Evolutionary conservation across 1,284 basidiomycete species (phyloP), one percentile per base, ranked within the genome.

Genomic region (Ceraceosorus bombacis): DNA sequence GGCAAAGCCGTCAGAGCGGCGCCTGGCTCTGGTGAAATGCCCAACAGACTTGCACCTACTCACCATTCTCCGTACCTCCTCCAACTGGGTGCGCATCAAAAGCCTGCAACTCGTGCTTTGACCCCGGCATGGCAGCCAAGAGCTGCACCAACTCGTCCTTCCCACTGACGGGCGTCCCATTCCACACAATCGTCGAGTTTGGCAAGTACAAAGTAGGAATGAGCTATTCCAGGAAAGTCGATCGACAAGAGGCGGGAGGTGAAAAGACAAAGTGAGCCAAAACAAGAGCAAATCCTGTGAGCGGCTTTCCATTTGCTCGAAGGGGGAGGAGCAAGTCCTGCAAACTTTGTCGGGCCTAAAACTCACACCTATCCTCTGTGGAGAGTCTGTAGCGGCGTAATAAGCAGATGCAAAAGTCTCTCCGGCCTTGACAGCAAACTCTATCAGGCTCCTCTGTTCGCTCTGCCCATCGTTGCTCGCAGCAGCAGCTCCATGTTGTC

Each of bases 331-430:
- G 7, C 8, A 27, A 17, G 10, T 4, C 15, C 38, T 13, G 2
- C 17, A 6, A 38, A 10, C 6, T 27, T 27, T 27, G 27, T 27
- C 27, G 27, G 27, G 27, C 27, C 27, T 27, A 17, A 15, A 6
- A 43, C 61, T 38, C 46, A 66, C 55, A 52, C 70, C 65, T 4
- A 55, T 59, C 6, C 73, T 68, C 53, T 72, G 69, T 6, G 73
- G 74, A 27, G 73, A 71, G 56, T 76, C 74, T n/a, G 71, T 67
- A 5, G 74, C 74, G 12, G 72, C 67, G 48, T 76, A 76, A 63
- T 76, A 76, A 39, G 73, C 73, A 7, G 71, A 68, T 38, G 75
- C 74, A 51, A 76, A 76, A 12, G 70, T 67, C 58, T 76, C 74
- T 12, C 71, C 71, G 5, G 72, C 71, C 58, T 73, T 73, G 53